Evolutionary conservation across 2,329 filamentous ascomycete genomes (phyloP).

Genomic region (Graphilbum fragrans): DNA sequence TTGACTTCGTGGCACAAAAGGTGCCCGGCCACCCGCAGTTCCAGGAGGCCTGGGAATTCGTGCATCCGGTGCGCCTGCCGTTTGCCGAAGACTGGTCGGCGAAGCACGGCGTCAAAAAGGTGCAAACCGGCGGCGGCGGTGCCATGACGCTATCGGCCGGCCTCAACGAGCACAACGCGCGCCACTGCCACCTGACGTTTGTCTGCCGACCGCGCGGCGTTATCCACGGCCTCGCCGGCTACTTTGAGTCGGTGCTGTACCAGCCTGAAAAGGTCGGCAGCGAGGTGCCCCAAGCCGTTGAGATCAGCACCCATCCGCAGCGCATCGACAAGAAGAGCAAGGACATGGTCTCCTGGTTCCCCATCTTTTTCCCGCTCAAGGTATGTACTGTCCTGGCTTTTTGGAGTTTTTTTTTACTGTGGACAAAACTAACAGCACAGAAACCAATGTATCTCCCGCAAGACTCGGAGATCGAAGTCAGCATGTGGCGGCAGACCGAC

Average conservation of each 20-base stretch:
- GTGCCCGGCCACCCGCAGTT: constrained; percentile 50
- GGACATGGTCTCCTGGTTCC: constrained; percentile 99
- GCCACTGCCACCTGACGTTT: constrained; percentile 70
- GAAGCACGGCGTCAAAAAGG: constrained; percentile 39
- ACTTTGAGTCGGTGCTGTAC: constrained; percentile 96
- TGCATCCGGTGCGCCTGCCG: constrained; percentile 52
- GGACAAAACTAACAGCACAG: too few species aligned
- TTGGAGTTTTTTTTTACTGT: background rate
- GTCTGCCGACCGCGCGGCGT: constrained; percentile 67
- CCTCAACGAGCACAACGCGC: constrained; percentile 81
- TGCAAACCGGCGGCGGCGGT: constrained; percentile 55
- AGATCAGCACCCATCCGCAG: constrained; percentile 86
- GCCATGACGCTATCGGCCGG: constrained; percentile 66
- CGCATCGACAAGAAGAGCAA: constrained; percentile 86
- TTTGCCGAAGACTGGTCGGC: constrained; percentile 19
- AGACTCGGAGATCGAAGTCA: constrained; percentile 74
- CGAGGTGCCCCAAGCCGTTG: constrained; percentile 44
- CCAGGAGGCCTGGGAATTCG: constrained; percentile 70
- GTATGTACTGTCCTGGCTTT: constrained; percentile 32
- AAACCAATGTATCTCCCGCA: constrained; percentile 77
- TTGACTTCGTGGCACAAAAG: constrained; percentile 68
- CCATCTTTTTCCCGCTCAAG: constrained; percentile 94
- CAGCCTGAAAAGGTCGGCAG: constrained; percentile 28
- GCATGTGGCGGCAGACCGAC: constrained; percentile 93
- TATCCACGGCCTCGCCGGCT: constrained; percentile 83